phyloP scores from a whole-genome alignment of 139 green algal species.

The Chlorella sp. region DNA sequence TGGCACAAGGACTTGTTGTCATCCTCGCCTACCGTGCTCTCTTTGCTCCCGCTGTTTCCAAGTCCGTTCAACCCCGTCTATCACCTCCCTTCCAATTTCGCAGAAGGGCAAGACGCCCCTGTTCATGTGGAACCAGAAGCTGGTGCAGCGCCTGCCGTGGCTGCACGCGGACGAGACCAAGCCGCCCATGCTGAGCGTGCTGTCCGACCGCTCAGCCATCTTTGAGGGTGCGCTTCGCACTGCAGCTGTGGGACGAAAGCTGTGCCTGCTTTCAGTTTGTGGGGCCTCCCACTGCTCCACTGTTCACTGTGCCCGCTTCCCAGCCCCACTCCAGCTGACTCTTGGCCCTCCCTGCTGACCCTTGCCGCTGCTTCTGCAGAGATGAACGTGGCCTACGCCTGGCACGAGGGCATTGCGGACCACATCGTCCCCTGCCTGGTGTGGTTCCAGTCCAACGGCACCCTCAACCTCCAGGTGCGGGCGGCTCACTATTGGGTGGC shows the following conservation, averaged over 20 bases:
- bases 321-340: not conserved
- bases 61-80: not conserved
- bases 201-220: slow-evolving; percentile 25
- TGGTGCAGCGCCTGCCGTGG: slow-evolving; percentile 19
- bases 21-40: not conserved
- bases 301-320: no score
- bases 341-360: no score
- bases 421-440: slow-evolving; percentile 25
- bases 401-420: slow-evolving; percentile 29
- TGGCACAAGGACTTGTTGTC: no score
- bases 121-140: slow-evolving; percentile 22
- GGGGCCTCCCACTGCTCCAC: no score
- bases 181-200: slow-evolving; percentile 31
- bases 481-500: no score
- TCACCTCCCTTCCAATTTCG: no score
- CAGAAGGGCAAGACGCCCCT: not conserved
- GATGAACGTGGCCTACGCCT: slow-evolving; percentile 29
- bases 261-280: not conserved
- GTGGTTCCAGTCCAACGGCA: slow-evolving; percentile 9
- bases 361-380: not conserved
- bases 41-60: not conserved
- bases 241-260: not conserved
- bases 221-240: slow-evolving; percentile 1
- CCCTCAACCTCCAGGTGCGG: not conserved
- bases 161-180: slow-evolving; percentile 18